Conservation (phyloP, 495 filamentous ascomycete species). For the Aspergillus nanangensis region DNA sequence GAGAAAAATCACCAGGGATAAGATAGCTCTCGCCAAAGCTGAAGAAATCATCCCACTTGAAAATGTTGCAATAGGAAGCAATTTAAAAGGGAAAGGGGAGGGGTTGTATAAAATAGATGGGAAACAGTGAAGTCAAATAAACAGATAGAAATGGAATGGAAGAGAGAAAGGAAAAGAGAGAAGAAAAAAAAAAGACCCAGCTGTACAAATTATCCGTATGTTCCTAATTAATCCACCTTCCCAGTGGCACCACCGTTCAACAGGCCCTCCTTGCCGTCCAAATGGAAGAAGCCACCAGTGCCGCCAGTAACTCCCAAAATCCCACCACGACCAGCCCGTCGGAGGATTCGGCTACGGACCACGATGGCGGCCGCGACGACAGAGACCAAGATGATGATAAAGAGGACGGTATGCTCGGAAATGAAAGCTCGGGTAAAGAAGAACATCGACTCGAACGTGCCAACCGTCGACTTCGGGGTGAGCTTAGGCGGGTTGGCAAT, state of each 20-base stretch:
- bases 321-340: slow-evolving; percentile 36
- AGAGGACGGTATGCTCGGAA: slow-evolving; percentile 67
- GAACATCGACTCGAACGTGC: slow-evolving; percentile 69
- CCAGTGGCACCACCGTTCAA: slow-evolving; percentile 54
- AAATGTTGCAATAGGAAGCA: no score
- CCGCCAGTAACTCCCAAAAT: slow-evolving; percentile 53
- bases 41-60: no score
- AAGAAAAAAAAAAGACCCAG: slow-evolving; percentile 30
- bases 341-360: slow-evolving; percentile 28
- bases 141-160: no score
- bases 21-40: no score
- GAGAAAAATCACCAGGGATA: no score
- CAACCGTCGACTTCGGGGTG: slow-evolving; percentile 80
- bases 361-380: slow-evolving; percentile 26
- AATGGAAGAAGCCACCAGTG: slow-evolving; percentile 65
- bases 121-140: no score
- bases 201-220: slow-evolving; percentile 31
- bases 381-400: slow-evolving; percentile 53
- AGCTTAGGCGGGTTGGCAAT: slow-evolving; percentile 73
- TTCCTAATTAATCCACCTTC: slow-evolving; percentile 68
- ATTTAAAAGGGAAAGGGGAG: no score
- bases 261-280: slow-evolving; percentile 75
- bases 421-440: slow-evolving; percentile 68
- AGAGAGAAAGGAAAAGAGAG: slow-evolving; percentile 24
- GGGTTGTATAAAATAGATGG: no score